Evolutionary conservation across 352 stramenopile genomes (phyloP), one percentile per base, ranked within the genome.

Genomic region (Globisporangium nodosum): DNA sequence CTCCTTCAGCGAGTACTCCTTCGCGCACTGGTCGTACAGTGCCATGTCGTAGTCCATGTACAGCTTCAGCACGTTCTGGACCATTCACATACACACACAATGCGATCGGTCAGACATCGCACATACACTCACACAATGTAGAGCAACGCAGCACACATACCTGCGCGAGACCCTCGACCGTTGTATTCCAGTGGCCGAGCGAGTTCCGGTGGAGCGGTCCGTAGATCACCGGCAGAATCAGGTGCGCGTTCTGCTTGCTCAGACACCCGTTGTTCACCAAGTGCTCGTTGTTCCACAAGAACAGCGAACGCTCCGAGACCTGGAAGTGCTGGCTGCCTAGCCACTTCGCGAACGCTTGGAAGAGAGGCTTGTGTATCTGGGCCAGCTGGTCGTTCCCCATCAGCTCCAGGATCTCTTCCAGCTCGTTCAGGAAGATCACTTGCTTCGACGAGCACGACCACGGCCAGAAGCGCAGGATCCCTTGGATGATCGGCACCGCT

Each of bases 221-320:
- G 63, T 98, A 98, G 70, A 99, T 97, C 24, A 98, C 87, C 1
- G 96, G 96, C 30, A 99, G 74, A 27, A 99, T 92, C 51, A 94
- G 78, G 52, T 89, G 74, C 27, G 94, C 91, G 69, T 98, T 92
- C 61, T 98, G 76, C 60, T 96, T 86, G 46, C 86, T 97, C 20
- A 98, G 76, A 42, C 94, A 98, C 12, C 94, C 96, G 45, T 92
- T 97, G 60, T 97, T 98, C 30, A 98, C 95, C 47, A 99, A 83
- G 62, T 98, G 94, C 61, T 99, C 96, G 63, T 98, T 99, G 74
- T 99, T 99, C 97, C 97, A 99, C 20, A 99, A 79, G 68, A 98
- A 99, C 5, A 99, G 78, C 18, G 96, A 93, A 16, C 97, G 89
- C 73, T 99, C 96, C 39, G 96, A 96, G 4, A 94, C 82, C 74